Evolutionary conservation across 2,329 filamentous ascomycete genomes (phyloP).

Genomic region (Fusarium subglutinans): DNA sequence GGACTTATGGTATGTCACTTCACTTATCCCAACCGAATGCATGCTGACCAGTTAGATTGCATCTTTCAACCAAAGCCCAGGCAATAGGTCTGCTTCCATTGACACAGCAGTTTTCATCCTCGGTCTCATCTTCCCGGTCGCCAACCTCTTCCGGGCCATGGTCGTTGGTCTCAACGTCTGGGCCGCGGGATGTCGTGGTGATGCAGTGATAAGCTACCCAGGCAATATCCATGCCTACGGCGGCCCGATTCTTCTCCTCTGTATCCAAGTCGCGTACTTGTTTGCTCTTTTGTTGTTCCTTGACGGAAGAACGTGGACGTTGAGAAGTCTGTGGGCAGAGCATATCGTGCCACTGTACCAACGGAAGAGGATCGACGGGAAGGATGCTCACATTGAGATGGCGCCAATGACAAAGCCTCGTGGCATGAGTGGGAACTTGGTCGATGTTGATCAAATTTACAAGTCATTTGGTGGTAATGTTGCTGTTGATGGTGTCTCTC

Average conservation of each 20-base stretch:
- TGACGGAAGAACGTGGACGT: neutral
- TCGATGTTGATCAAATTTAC: neutral
- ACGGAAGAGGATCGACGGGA: accelerated
- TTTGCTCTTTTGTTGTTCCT: neutral
- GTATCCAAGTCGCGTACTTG: neutral
- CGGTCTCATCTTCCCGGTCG: neutral
- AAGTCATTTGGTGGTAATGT: neutral
- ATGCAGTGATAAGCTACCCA: neutral
- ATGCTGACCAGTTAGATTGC: neutral
- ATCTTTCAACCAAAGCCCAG: neutral
- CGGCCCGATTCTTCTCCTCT: neutral
- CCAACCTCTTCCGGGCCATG: neutral
- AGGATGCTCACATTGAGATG: neutral
- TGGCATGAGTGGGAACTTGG: neutral
- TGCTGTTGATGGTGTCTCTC: neutral
- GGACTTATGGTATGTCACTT: neutral
- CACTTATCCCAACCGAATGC: accelerated
- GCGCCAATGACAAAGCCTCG: neutral
- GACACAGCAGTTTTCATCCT: neutral
- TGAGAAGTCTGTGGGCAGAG: neutral
- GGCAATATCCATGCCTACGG: neutral
- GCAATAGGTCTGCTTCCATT: neutral
- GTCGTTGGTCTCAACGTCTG: neutral
- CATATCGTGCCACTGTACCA: neutral
- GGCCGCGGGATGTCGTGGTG: neutral